phyloP scores from a whole-genome alignment of 768 basidiomycete species.

The Lactarius pseudohatsudake region DNA sequence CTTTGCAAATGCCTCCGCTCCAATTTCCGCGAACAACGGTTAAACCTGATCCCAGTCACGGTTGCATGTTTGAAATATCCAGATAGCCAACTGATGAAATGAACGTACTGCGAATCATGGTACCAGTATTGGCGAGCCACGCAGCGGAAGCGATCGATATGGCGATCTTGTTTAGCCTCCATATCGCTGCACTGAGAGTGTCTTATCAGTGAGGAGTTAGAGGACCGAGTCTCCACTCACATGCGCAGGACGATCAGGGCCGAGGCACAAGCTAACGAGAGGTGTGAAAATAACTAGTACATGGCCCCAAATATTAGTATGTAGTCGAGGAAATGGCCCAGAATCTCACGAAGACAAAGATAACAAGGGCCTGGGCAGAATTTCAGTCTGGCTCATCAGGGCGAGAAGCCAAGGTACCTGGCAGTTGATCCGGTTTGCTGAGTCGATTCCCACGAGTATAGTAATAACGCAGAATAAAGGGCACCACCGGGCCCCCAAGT shows the following conservation, averaged over 20 bases:
- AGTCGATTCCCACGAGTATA: neutral
- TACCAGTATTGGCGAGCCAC: neutral
- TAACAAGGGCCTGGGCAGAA: neutral
- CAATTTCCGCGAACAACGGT: neutral
- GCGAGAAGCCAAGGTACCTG: neutral
- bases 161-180: conserved; percentile 6
- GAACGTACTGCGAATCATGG: neutral
- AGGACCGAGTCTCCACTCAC: conserved; percentile 4
- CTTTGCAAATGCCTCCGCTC: neutral
- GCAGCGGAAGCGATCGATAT: neutral
- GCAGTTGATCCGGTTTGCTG: neutral
- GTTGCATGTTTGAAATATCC: neutral
- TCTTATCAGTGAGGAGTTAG: neutral
- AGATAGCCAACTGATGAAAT: neutral
- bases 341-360: neutral
- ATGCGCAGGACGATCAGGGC: conserved; percentile 21
- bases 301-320: neutral
- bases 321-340: too few relatives aligned
- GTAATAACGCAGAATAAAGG: neutral
- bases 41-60: neutral
- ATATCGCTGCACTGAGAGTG: conserved; percentile 9
- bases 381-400: neutral
- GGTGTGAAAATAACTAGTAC: conserved; percentile 1
- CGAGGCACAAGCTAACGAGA: conserved; percentile 12
- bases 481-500: neutral